Conservation (phyloP, 2,329 filamentous ascomycete species). For the Akanthomyces muscarius region DNA sequence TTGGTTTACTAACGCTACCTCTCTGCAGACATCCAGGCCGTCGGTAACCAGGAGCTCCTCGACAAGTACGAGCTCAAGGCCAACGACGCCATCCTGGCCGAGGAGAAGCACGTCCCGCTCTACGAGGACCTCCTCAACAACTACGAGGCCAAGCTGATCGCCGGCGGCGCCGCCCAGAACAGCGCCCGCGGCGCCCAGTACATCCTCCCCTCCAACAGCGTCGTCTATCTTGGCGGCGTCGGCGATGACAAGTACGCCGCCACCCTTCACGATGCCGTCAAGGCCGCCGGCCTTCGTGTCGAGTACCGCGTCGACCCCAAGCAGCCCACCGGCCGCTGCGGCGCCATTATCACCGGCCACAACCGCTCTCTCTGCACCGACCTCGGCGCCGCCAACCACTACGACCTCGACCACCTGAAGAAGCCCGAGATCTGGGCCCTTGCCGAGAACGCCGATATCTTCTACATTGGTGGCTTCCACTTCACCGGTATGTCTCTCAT, state of each 20-base stretch:
- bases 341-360: conserved; percentile 94
- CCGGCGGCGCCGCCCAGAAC: conserved; percentile 96
- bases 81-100: conserved; percentile 96
- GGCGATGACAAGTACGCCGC: conserved; percentile 95
- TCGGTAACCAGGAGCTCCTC: conserved; percentile 77
- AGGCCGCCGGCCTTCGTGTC: conserved; percentile 82
- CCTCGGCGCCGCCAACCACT: conserved; percentile 93
- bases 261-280: conserved; percentile 79
- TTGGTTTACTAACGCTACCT: neutral
- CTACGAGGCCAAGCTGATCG: conserved; percentile 89
- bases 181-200: conserved; percentile 95
- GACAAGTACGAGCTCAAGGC: conserved; percentile 90
- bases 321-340: conserved; percentile 86
- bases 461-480: conserved; percentile 95
- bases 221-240: conserved; percentile 90
- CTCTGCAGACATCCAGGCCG: conserved; percentile 77
- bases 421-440: conserved; percentile 86
- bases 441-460: conserved; percentile 81
- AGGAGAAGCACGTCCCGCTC: conserved; percentile 81
- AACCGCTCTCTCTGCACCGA: conserved; percentile 94
- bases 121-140: conserved; percentile 94
- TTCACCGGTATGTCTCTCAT: conserved; percentile 57
- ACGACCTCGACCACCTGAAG: conserved; percentile 91
- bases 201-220: conserved; percentile 82
- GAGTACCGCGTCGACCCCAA: conserved; percentile 90